phyloP scores from a whole-genome alignment of 257 asterid species.

The Salvia miltiorrhiza region DNA sequence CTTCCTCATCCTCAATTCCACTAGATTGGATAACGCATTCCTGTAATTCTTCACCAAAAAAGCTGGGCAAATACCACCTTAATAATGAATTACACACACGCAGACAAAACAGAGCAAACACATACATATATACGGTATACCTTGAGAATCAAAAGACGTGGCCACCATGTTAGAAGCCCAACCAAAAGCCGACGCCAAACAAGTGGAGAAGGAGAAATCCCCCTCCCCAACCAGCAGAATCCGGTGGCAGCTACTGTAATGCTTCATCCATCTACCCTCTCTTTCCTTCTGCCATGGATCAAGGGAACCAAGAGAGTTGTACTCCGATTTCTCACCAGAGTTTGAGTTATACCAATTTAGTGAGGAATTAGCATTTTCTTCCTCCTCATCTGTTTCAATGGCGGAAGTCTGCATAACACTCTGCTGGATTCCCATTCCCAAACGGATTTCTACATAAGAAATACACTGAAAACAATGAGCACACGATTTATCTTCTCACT shows the following conservation, averaged over 20 bases:
- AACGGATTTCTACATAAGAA: too few species aligned
- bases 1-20: conserved; percentile 13
- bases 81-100: too few species aligned
- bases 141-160: conserved; percentile 34
- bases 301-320: neutral
- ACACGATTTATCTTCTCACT: neutral
- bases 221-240: conserved; percentile 44
- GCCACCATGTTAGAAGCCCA: conserved; percentile 31
- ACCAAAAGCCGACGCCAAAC: conserved; percentile 24
- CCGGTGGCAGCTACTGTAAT: conserved; percentile 27
- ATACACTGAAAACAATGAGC: neutral
- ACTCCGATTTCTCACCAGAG: neutral
- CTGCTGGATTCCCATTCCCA: conserved; percentile 3
- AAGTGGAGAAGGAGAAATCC: conserved; percentile 37
- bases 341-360: neutral
- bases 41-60: conserved; percentile 22
- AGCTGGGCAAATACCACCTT: neutral
- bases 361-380: neutral
- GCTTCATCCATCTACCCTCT: conserved; percentile 23
- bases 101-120: too few species aligned
- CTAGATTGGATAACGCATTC: conserved; percentile 19
- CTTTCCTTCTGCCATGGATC: too few species aligned
- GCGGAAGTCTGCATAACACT: neutral
- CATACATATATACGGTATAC: too few species aligned
- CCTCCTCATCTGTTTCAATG: neutral